Percentiles rank a stretch among this genome's conserved stretches.
These are phyloP conservation scores for Diaporthe longicolla DNA, from an alignment of 2,329 filamentous ascomycete genomes.

Conservation along the genomic window DNA sequence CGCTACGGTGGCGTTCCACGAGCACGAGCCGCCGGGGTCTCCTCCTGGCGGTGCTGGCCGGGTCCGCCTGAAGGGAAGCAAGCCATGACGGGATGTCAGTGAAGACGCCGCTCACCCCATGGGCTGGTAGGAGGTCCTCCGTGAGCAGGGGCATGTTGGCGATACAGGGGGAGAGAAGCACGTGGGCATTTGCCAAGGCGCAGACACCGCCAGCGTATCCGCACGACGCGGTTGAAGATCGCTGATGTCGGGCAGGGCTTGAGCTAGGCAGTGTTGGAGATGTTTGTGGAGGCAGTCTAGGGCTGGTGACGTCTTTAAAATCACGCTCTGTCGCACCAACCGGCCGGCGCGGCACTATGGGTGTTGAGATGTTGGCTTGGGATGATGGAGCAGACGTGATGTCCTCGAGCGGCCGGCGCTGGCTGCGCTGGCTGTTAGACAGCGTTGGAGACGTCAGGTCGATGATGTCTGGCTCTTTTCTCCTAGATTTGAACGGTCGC, in stretches of 20 bases:
- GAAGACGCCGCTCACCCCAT: conserved; percentile 57
- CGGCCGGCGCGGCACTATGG: background rate
- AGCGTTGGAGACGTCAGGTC: conserved; percentile 1
- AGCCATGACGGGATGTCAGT: conserved; percentile 47
- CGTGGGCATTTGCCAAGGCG: conserved; percentile 51
- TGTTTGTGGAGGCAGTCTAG: conserved; percentile 43
- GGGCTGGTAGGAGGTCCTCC: conserved; percentile 56
- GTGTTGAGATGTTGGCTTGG: conserved; percentile 11
- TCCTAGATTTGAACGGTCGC: conserved; percentile 1
- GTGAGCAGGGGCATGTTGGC: conserved; percentile 53
- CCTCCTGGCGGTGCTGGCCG: background rate
- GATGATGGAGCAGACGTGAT: conserved; percentile 37
- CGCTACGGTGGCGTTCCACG: conserved; percentile 50
- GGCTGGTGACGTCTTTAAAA: background rate
- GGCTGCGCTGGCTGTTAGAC: background rate
- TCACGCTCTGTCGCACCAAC: background rate
- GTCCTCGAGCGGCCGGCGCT: conserved; percentile 38
- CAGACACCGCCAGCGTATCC: conserved; percentile 54
- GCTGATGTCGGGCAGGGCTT: background rate
- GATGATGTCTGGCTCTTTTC: conserved; percentile 1
- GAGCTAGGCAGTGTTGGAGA: conserved; percentile 43
- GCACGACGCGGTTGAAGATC: conserved; percentile 47
- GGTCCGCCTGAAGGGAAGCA: background rate
- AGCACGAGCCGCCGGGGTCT: conserved; percentile 50
- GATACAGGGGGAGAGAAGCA: conserved; percentile 61